Evolutionary conservation across 2,329 filamentous ascomycete species (phyloP).

Genomic region (Alternaria triticina): DNA sequence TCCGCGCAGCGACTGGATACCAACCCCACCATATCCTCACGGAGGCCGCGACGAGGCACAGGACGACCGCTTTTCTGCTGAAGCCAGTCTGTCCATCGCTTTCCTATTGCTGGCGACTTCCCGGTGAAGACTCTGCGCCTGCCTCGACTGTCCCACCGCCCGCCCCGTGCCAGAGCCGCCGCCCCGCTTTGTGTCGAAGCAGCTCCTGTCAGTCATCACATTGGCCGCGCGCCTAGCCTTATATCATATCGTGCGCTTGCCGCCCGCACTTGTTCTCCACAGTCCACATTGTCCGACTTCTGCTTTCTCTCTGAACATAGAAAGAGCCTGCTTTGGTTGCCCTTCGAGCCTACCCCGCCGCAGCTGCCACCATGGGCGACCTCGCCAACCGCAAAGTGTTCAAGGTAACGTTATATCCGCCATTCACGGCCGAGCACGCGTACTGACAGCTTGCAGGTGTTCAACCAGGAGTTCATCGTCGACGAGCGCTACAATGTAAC

Average conservation of each 20-base stretch:
- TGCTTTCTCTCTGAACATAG: not conserved
- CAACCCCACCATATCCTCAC: conserved; percentile 19
- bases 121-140: conserved; percentile 24
- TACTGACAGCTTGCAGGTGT: conserved; percentile 58
- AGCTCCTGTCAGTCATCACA: conserved; percentile 30
- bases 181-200: conserved; percentile 22
- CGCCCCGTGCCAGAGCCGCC: conserved; percentile 27
- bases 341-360: conserved; percentile 1
- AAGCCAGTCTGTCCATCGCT: conserved; percentile 20
- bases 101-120: conserved; percentile 14
- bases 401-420: conserved; percentile 23
- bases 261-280: conserved; percentile 14
- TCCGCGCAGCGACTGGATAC: conserved; percentile 16
- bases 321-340: too few relatives aligned
- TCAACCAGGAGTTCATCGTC: conserved; percentile 99
- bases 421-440: not conserved
- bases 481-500: conserved; percentile 98
- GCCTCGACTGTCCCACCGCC: conserved; percentile 16
- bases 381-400: conserved; percentile 72
- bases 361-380: conserved; percentile 59
- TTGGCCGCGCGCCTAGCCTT: conserved; percentile 38
- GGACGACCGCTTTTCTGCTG: conserved; percentile 28
- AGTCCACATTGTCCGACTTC: conserved; percentile 8
- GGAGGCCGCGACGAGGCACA: conserved; percentile 22
- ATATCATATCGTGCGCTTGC: conserved; percentile 30